phyloP scores from a whole-genome alignment of 768 basidiomycete genomes.

The Collybia nuda region DNA sequence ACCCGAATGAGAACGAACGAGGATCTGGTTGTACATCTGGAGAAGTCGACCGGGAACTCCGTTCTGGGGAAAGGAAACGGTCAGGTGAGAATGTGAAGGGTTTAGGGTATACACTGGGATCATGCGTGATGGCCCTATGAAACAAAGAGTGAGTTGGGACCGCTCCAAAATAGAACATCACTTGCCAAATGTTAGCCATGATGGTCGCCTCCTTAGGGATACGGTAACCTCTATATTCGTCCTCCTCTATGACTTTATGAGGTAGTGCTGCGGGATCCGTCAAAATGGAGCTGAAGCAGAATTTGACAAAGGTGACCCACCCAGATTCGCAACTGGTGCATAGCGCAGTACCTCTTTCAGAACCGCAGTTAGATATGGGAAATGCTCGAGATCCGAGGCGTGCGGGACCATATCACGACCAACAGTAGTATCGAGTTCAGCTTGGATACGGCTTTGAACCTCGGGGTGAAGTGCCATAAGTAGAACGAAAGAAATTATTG shows the following conservation, averaged over 20 bases:
- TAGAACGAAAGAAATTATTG: constrained; percentile 43
- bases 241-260: constrained; percentile 40
- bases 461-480: constrained; percentile 48
- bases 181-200: constrained; percentile 47
- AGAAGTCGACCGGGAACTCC: not conserved
- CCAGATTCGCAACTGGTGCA: constrained; percentile 35
- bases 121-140: constrained; percentile 42
- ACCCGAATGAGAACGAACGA: constrained; percentile 29
- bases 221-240: constrained; percentile 41
- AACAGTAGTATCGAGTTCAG: constrained; percentile 37
- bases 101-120: constrained; percentile 37
- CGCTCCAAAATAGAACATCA: not conserved
- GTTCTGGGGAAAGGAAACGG: constrained; percentile 22
- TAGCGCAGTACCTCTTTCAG: constrained; percentile 40
- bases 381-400: constrained; percentile 23
- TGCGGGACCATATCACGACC: constrained; percentile 32
- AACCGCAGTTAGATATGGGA: constrained; percentile 33
- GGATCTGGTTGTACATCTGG: constrained; percentile 27
- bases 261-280: constrained; percentile 31
- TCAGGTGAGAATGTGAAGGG: constrained; percentile 39
- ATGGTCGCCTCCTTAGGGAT: constrained; percentile 47
- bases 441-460: constrained; percentile 36
- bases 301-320: constrained; percentile 4
- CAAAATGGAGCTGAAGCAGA: not conserved
- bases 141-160: not conserved